Conservation (phyloP, 2,329 filamentous ascomycete species). For the Biscogniauxia sp. region DNA sequence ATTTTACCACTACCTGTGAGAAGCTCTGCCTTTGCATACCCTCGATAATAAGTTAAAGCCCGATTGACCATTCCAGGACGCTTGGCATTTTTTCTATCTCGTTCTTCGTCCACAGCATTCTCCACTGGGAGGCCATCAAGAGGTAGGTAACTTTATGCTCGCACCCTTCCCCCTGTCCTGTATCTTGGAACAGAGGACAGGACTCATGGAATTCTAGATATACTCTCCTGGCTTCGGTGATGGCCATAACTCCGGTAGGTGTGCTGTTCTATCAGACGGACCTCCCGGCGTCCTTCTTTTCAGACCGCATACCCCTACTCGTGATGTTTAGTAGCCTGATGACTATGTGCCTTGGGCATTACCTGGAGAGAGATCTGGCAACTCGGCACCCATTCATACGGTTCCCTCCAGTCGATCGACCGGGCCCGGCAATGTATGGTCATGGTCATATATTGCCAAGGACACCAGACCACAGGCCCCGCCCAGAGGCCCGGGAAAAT, state of each 20-base stretch:
- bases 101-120: background rate
- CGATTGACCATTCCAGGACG: slow-evolving; percentile 16
- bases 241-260: background rate
- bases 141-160: background rate
- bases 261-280: background rate
- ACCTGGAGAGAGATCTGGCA: background rate
- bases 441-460: background rate
- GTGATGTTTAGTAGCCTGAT: background rate
- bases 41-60: background rate
- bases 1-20: slow-evolving; percentile 22
- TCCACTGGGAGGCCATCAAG: background rate
- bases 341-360: background rate
- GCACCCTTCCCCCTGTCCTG: background rate
- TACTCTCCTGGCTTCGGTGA: background rate
- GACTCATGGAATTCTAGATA: background rate
- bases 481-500: background rate
- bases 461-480: background rate
- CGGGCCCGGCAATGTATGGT: background rate
- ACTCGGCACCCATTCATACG: background rate
- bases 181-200: background rate
- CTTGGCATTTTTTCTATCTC: slow-evolving; percentile 18
- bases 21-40: background rate
- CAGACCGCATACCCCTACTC: background rate
- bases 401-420: background rate
- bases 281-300: background rate